A percentile compares a stretch with the other conserved stretches of the same genome.
Evolutionary conservation across 2,329 filamentous ascomycete species (phyloP).

Genomic region (Emmonsiellopsis sp.): DNA sequence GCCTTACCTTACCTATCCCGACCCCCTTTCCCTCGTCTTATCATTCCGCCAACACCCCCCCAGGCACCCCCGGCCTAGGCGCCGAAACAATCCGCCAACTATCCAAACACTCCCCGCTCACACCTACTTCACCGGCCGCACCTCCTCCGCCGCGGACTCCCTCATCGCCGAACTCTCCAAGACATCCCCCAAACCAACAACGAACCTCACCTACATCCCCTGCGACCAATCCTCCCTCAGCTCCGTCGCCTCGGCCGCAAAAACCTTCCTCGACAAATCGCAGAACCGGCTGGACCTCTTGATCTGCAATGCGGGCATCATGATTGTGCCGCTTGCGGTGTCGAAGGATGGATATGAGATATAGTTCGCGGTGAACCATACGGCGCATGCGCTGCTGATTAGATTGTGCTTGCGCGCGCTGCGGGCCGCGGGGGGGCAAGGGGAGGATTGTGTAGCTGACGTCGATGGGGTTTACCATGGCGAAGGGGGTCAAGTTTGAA

Average conservation of each 20-base stretch:
- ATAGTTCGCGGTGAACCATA: conserved; percentile 43
- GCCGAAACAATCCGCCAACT: conserved; percentile 37
- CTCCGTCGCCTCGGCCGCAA: conserved; percentile 32
- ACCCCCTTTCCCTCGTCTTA: conserved; percentile 2
- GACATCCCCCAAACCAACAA: conserved; percentile 19
- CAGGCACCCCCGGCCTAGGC: conserved; percentile 39
- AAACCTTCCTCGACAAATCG: conserved; percentile 24
- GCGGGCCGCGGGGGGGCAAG: conserved; percentile 29
- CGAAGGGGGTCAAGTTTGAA: conserved; percentile 26
- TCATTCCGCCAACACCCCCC: neutral
- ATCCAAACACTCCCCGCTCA: conserved; percentile 31
- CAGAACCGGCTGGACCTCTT: conserved; percentile 35
- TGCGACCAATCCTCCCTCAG: conserved; percentile 36
- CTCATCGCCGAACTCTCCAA: conserved; percentile 30
- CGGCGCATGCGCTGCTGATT: conserved; percentile 42
- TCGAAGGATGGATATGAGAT: conserved; percentile 42
- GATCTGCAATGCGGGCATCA: conserved; percentile 40
- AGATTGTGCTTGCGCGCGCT: conserved; percentile 37
- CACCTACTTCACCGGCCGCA: conserved; percentile 41
- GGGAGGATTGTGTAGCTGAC: conserved; percentile 34
- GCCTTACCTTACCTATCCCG: too few relatives aligned
- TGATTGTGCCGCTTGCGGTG: conserved; percentile 20
- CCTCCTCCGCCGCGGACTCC: conserved; percentile 28
- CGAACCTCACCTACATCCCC: conserved; percentile 23
- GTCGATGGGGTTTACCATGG: conserved; percentile 12